A percentile compares a stretch with the other conserved stretches of the same genome.
Conservation (phyloP, 139 green algal species). For the Raphidocelis subcapitata region DNA sequence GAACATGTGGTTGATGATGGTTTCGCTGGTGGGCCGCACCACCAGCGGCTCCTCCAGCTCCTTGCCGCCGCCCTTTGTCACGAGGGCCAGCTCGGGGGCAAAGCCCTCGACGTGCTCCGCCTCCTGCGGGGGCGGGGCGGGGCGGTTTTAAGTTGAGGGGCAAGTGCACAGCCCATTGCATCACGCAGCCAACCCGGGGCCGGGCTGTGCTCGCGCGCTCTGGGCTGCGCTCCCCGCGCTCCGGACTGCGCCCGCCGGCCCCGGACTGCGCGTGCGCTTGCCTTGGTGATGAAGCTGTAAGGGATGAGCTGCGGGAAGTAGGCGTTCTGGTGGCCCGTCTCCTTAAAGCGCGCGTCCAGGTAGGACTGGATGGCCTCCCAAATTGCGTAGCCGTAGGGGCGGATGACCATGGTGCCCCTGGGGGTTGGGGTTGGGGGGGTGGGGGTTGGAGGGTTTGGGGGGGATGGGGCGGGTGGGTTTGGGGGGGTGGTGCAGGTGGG, state of each 20-base stretch:
- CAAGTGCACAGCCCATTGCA: too few relatives aligned
- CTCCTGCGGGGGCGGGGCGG: slow-evolving; percentile 53
- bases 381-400: slow-evolving; percentile 91
- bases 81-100: slow-evolving; percentile 95
- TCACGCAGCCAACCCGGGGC: too few relatives aligned
- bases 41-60: slow-evolving; percentile 98
- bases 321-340: slow-evolving; percentile 86
- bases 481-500: not conserved
- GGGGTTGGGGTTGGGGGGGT: too few relatives aligned
- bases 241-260: too few relatives aligned
- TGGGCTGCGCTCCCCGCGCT: too few relatives aligned
- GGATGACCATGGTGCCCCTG: slow-evolving; percentile 98
- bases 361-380: slow-evolving; percentile 76
- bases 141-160: too few relatives aligned
- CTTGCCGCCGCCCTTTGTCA: slow-evolving; percentile 95
- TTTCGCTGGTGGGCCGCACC: slow-evolving; percentile 96
- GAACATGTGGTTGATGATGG: slow-evolving; percentile 99
- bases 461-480: too few relatives aligned
- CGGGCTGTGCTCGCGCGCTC: too few relatives aligned
- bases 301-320: slow-evolving; percentile 99
- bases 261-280: too few relatives aligned
- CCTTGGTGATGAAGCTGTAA: slow-evolving; percentile 94
- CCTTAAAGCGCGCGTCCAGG: slow-evolving; percentile 88
- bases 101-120: slow-evolving; percentile 99
- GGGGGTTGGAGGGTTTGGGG: too few relatives aligned